phyloP scores from a whole-genome alignment of 768 basidiomycete species.

The Leccinum boreale region DNA sequence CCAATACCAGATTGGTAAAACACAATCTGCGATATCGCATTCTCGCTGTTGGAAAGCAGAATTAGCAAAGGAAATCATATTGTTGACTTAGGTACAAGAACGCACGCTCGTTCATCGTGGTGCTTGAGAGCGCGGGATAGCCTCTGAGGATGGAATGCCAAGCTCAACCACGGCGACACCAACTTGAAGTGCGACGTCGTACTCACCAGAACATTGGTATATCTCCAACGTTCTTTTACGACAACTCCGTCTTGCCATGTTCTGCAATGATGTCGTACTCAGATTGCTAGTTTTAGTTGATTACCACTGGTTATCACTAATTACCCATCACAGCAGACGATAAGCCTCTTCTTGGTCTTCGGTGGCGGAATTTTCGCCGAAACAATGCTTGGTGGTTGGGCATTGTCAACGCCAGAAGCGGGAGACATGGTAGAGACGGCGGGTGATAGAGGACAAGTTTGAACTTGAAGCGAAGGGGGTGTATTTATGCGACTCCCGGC shows the following conservation, averaged over 20 bases:
- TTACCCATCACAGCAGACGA: conserved; percentile 76
- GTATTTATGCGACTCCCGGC: conserved; percentile 25
- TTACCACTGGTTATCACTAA: conserved; percentile 13
- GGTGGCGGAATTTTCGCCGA: conserved; percentile 1
- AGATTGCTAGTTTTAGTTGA: background rate
- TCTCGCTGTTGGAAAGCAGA: conserved; percentile 21
- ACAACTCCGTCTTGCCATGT: conserved; percentile 71
- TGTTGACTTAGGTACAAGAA: background rate
- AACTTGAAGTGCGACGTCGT: background rate
- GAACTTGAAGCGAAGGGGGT: background rate
- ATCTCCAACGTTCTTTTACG: conserved; percentile 41
- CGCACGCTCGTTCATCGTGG: conserved; percentile 42
- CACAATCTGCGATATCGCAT: conserved; percentile 56
- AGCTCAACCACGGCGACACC: background rate
- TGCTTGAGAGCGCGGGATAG: conserved; percentile 51
- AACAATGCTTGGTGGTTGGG: background rate
- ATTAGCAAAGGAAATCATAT: background rate
- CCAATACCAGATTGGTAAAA: conserved; percentile 65
- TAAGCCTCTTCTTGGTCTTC: conserved; percentile 50
- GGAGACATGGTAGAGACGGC: conserved; percentile 10
- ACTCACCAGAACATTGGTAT: conserved; percentile 56
- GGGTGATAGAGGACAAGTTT: background rate
- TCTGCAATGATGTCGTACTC: conserved; percentile 31
- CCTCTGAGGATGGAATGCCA: conserved; percentile 34
- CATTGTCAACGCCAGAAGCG: background rate